Conservation (phyloP, 2,329 filamentous ascomycete species). For the Pleurostoma richardsiae region DNA sequence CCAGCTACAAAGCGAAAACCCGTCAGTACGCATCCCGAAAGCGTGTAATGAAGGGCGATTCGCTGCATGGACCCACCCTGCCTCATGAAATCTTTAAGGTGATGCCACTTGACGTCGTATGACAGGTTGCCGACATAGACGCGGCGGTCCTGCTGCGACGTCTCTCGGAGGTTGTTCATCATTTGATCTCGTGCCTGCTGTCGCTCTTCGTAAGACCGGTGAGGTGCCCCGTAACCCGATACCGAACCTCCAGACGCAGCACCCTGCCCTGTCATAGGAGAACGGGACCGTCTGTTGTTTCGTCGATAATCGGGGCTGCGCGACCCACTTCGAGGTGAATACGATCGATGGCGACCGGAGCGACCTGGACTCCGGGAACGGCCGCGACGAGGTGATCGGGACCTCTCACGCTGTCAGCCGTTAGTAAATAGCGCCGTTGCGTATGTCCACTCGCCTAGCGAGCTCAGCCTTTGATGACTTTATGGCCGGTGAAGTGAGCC, state of each 20-base stretch:
- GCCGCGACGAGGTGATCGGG: slow-evolving; percentile 66
- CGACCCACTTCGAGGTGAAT: slow-evolving; percentile 19
- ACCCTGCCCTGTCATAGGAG: slow-evolving; percentile 77
- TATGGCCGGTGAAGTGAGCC: too few relatives aligned
- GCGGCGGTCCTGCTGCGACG: slow-evolving; percentile 95
- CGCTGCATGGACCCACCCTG: slow-evolving; percentile 65
- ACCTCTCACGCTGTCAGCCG: slow-evolving; percentile 68
- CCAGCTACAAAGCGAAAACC: slow-evolving; percentile 60
- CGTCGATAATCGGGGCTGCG: slow-evolving; percentile 59
- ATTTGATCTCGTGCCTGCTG: slow-evolving; percentile 83
- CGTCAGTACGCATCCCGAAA: slow-evolving; percentile 29
- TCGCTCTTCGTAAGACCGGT: slow-evolving; percentile 81
- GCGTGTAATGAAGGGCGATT: slow-evolving; percentile 6
- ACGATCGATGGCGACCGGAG: slow-evolving; percentile 66
- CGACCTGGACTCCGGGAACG: slow-evolving; percentile 80
- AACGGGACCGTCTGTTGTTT: slow-evolving; percentile 64
- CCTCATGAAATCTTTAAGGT: slow-evolving; percentile 99
- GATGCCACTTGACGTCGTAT: slow-evolving; percentile 99
- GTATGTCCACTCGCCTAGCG: too few relatives aligned
- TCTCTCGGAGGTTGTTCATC: slow-evolving; percentile 91
- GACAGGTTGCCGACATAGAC: slow-evolving; percentile 99
- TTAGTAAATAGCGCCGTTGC: slow-evolving; percentile 20
- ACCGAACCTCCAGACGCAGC: slow-evolving; percentile 66
- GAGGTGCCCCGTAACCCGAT: slow-evolving; percentile 59
- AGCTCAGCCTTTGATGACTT: too few relatives aligned